Percentiles rank a stretch among this genome's conserved stretches.
Conservation (phyloP, 78 protist species). For the Chrysochromulina parva region DNA sequence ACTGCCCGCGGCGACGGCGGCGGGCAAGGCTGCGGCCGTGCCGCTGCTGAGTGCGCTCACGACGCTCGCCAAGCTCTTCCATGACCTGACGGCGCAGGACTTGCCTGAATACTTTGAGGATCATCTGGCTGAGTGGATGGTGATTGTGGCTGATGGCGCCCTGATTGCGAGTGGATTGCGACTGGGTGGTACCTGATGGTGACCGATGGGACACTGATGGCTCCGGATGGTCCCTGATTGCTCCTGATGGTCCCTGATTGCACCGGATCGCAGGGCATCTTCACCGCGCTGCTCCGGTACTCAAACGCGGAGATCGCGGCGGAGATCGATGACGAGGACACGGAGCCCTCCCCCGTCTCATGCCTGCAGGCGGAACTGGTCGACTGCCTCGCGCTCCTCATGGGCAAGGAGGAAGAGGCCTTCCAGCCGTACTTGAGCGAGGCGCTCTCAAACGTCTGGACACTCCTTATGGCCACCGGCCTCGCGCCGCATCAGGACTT, state of each 20-base stretch:
- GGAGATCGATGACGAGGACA: slow-evolving; percentile 25
- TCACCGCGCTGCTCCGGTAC: neutral
- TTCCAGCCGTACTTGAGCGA: slow-evolving; percentile 59
- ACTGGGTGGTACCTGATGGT: neutral
- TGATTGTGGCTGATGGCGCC: slow-evolving; percentile 44
- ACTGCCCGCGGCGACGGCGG: neutral
- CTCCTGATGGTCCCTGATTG: no score
- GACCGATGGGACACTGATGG: no score
- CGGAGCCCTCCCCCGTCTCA: neutral
- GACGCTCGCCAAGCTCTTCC: neutral
- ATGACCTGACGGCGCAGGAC: slow-evolving; percentile 12
- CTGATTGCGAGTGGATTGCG: no score
- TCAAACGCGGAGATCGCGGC: slow-evolving; percentile 19
- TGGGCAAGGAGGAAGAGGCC: slow-evolving; percentile 68
- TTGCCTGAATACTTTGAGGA: slow-evolving; percentile 87
- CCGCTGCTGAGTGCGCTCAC: neutral
- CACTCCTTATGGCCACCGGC: slow-evolving; percentile 11
- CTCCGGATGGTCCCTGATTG: no score
- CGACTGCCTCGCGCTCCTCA: slow-evolving; percentile 38
- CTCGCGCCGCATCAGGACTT: slow-evolving; percentile 17
- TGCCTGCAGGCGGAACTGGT: slow-evolving; percentile 23
- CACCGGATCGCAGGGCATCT: no score
- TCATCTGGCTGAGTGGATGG: slow-evolving; percentile 61
- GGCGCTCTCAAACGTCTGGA: slow-evolving; percentile 51
- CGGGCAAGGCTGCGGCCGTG: neutral